These are phyloP conservation scores for Pisolithus microcarpus DNA, from an alignment of 768 basidiomycete genomes.

Conservation along the genomic window DNA sequence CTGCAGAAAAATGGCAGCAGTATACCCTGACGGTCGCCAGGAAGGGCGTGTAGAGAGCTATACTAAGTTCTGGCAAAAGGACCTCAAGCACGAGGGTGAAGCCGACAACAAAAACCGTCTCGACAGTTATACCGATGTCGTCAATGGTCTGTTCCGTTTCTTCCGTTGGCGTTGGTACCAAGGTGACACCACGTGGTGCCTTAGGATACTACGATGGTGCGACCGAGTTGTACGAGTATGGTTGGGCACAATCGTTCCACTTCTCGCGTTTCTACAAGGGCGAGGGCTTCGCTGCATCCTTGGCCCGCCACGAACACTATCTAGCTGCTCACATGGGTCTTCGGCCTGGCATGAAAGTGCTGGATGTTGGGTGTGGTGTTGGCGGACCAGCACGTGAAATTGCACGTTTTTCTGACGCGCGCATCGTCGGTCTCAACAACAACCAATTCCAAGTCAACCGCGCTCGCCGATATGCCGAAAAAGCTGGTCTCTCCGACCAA, in stretches of 20 bases:
- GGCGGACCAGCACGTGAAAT: slow-evolving; percentile 97
- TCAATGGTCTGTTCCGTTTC: slow-evolving; percentile 59
- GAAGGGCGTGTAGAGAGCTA: slow-evolving; percentile 74
- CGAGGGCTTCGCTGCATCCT: slow-evolving; percentile 61
- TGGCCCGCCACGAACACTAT: slow-evolving; percentile 95
- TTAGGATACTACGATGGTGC: slow-evolving; percentile 95
- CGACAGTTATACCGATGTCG: slow-evolving; percentile 83
- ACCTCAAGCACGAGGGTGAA: slow-evolving; percentile 59
- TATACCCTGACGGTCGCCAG: slow-evolving; percentile 51
- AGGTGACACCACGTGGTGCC: background rate
- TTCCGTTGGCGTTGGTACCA: background rate
- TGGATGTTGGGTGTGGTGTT: slow-evolving; percentile 97
- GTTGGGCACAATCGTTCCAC: slow-evolving; percentile 89
- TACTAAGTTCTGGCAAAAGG: slow-evolving; percentile 87
- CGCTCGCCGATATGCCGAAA: slow-evolving; percentile 76
- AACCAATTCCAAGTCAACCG: slow-evolving; percentile 91
- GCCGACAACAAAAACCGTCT: slow-evolving; percentile 66
- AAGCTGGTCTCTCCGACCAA: slow-evolving; percentile 67
- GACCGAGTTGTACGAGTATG: slow-evolving; percentile 92
- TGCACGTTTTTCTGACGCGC: slow-evolving; percentile 79
- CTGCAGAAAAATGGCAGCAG: slow-evolving; percentile 9
- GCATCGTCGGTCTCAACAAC: slow-evolving; percentile 87
- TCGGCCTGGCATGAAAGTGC: slow-evolving; percentile 86
- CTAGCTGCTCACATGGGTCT: slow-evolving; percentile 82
- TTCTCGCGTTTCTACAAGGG: slow-evolving; percentile 97